Evolutionary conservation across 345 rosid species (phyloP).

Genomic region (Sisymbrium irio): DNA sequence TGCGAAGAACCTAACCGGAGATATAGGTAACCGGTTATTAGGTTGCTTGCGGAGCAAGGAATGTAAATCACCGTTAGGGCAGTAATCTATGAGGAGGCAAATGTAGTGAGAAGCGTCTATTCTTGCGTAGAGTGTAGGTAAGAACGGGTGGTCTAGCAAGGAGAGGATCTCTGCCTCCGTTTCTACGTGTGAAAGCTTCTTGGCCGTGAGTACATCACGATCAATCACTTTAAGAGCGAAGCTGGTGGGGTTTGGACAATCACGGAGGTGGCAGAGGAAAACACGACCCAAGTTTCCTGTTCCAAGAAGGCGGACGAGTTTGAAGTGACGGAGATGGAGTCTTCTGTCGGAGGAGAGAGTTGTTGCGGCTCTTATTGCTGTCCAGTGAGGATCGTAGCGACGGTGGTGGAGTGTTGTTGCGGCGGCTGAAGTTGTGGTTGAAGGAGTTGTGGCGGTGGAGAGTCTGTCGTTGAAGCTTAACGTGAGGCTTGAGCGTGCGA

Average conservation of each 20-base stretch:
- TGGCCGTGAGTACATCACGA: slow-evolving; percentile 44
- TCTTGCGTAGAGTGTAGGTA: slow-evolving; percentile 77
- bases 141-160: slow-evolving; percentile 70
- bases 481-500: slow-evolving; percentile 61
- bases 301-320: slow-evolving; percentile 68
- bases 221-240: slow-evolving; percentile 75
- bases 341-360: slow-evolving; percentile 53
- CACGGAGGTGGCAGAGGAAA: slow-evolving; percentile 73
- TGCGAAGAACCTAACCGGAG: slow-evolving; percentile 64
- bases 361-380: slow-evolving; percentile 59
- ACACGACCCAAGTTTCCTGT: slow-evolving; percentile 71
- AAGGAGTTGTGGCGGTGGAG: slow-evolving; percentile 37
- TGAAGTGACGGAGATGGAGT: slow-evolving; percentile 64
- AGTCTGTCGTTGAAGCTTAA: slow-evolving; percentile 68
- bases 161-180: slow-evolving; percentile 71
- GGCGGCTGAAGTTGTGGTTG: slow-evolving; percentile 27
- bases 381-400: slow-evolving; percentile 56
- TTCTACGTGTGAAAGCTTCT: slow-evolving; percentile 59
- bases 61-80: slow-evolving; percentile 90
- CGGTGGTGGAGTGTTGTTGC: slow-evolving; percentile 47
- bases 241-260: slow-evolving; percentile 39
- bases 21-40: slow-evolving; percentile 50
- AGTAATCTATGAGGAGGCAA: slow-evolving; percentile 79
- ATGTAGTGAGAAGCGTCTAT: slow-evolving; percentile 74
- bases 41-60: slow-evolving; percentile 73